Conservation (phyloP, 768 basidiomycete species). For the Coprinopsis strossmayeri region DNA sequence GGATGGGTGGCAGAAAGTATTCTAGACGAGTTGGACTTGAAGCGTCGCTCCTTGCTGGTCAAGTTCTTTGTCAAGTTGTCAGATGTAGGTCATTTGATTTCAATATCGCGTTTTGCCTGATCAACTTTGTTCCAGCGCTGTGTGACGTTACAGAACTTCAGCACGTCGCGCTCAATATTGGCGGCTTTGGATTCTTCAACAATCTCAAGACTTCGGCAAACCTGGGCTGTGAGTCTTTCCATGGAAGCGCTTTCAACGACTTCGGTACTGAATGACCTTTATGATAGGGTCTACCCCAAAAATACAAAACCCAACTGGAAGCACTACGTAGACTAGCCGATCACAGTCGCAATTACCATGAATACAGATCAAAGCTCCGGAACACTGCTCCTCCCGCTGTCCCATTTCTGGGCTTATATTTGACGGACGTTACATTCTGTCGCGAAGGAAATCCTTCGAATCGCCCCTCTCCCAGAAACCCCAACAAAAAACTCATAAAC, state of each 20-base stretch:
- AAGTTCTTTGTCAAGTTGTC: constrained; percentile 94
- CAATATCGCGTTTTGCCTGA: constrained; percentile 9
- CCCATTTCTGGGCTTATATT: constrained; percentile 91
- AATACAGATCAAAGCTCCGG: constrained; percentile 84
- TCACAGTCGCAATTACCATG: constrained; percentile 83
- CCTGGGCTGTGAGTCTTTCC: constrained; percentile 72
- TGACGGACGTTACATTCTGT: constrained; percentile 93
- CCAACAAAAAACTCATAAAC: constrained; percentile 81
- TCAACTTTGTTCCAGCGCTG: constrained; percentile 58
- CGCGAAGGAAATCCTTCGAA: constrained; percentile 89
- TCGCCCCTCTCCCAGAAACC: constrained; percentile 69
- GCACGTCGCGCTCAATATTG: constrained; percentile 86
- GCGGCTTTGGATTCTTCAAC: constrained; percentile 95
- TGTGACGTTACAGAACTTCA: constrained; percentile 78
- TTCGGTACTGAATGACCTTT: constrained; percentile 1
- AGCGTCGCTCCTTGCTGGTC: constrained; percentile 69
- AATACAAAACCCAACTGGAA: constrained; percentile 77
- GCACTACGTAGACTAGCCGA: constrained; percentile 81
- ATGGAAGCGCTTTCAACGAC: background rate
- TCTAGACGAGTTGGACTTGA: constrained; percentile 82
- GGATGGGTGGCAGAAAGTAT: constrained; percentile 97
- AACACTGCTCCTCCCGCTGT: constrained; percentile 89
- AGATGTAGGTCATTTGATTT: constrained; percentile 51
- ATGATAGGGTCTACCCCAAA: constrained; percentile 71
- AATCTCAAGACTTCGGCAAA: constrained; percentile 85